Evolutionary conservation across 2,329 filamentous ascomycete genomes (phyloP), one percentile per base, ranked within the genome.

Genomic region (Stylonectria norvegica): DNA sequence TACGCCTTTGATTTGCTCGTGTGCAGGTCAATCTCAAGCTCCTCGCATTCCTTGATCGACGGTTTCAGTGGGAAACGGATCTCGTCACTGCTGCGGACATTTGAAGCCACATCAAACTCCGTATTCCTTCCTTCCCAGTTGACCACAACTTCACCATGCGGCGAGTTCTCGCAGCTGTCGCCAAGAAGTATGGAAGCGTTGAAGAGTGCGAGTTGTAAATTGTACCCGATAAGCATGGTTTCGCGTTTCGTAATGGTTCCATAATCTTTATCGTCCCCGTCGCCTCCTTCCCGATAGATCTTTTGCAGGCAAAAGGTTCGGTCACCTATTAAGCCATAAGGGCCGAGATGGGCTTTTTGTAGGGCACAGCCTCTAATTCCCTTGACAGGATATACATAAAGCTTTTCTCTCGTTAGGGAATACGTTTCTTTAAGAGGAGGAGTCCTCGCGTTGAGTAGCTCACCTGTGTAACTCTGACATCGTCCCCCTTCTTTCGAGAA

Each of bases 341-440:
- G 38, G 0, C 53, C 40, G 0, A 56, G 30, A 0, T 22, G 34
- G 3, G 51, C 53, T 31, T 44, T 43, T 0, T 23, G 29, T 4
- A 56, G 4, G 2, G 47, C 18, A 6, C 34, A 54, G 2, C 53
- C 53, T 9, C 53, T 40, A 1, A 56, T 30, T 0, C 52, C 42
- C 15, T 56, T 56, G 14, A 56, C 43, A 1, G 53, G 53, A 11
- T 56, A 56, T 1, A 54, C 50, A 15, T 56, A 47, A n/a, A 56
- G 31, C 53, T 55, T n/a, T n/a, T n/a, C n/a, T n/a, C n/a, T n/a
- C n/a, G n/a, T n/a, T n/a, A n/a, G n/a, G n/a, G n/a, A n/a, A n/a
- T n/a, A n/a, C n/a, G n/a, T n/a, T n/a, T n/a, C n/a, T n/a, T n/a
- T n/a, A n/a, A n/a, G n/a, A n/a, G n/a, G n/a, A n/a, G n/a, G n/a